Evolutionary conservation across 345 rosid genomes (phyloP).

Genomic region (Syzygium aqueum): DNA sequence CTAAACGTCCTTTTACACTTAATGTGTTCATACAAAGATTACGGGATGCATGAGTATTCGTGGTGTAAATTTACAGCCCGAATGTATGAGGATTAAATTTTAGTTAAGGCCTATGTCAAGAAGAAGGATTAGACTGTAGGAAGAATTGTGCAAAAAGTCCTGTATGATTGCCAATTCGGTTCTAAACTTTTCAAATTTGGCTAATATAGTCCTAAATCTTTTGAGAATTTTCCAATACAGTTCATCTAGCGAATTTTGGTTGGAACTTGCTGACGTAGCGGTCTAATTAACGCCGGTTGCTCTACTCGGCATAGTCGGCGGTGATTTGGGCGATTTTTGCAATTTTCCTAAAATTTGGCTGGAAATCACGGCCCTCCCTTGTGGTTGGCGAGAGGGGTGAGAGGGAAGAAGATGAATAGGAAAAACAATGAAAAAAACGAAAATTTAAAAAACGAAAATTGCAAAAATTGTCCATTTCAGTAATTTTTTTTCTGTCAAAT

Average conservation of each 20-base stretch:
- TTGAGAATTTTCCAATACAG: not conserved
- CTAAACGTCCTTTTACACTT: not conserved
- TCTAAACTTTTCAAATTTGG: not conserved
- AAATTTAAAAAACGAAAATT: too few relatives aligned
- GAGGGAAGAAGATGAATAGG: not conserved
- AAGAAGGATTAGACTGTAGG: not conserved
- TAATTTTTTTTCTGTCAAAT: not conserved
- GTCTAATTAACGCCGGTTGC: not conserved
- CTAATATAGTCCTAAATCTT: accelerated
- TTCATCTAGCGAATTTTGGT: not conserved
- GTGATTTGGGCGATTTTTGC: not conserved
- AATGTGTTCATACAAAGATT: not conserved
- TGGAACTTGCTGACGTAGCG: not conserved
- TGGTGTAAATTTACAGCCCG: not conserved
- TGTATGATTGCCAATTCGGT: accelerated
- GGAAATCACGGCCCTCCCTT: not conserved
- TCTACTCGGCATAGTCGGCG: accelerated
- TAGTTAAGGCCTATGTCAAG: not conserved
- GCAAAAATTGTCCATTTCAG: not conserved
- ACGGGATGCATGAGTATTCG: not conserved
- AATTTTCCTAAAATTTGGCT: not conserved
- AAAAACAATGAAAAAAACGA: not conserved
- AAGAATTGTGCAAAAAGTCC: not conserved
- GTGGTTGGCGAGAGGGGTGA: not conserved
- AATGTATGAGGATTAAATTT: not conserved